Evolutionary conservation across 2,329 filamentous ascomycete species (phyloP).

Genomic region (Botrytis aclada): DNA sequence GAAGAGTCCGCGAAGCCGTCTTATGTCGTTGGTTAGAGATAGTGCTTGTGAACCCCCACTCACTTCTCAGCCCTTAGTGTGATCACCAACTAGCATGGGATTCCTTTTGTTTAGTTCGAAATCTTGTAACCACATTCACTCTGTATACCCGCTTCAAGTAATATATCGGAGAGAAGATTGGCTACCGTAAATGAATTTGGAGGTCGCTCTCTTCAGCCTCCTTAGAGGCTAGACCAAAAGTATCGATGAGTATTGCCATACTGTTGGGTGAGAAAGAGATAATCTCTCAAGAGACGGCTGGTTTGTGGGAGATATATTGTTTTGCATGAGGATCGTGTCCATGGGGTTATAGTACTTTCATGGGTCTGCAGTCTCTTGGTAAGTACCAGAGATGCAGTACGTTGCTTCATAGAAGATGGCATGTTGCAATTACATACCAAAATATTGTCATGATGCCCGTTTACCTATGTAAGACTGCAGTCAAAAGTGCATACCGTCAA

Average conservation of each 20-base stretch:
- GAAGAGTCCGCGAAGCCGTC: constrained; percentile 1
- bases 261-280: background rate
- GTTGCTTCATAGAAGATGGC: constrained; percentile 7
- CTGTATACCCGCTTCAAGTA: constrained; percentile 26
- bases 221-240: background rate
- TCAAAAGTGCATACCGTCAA: constrained; percentile 4
- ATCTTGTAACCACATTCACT: constrained; percentile 7
- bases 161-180: constrained; percentile 19
- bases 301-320: constrained; percentile 17
- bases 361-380: background rate
- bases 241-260: background rate
- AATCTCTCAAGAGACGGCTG: background rate
- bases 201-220: constrained; percentile 1
- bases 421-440: constrained; percentile 14
- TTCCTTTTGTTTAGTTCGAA: constrained; percentile 16
- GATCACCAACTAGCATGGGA: constrained; percentile 16
- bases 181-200: constrained; percentile 1
- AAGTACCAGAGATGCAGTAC: background rate
- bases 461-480: constrained; percentile 10
- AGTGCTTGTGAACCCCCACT: constrained; percentile 23
- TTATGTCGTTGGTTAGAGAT: constrained; percentile 12
- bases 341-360: background rate
- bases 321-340: background rate
- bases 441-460: background rate
- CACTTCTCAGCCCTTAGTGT: constrained; percentile 15